phyloP scores from a whole-genome alignment of 345 rosid genomes.

The Aegle marmelos region DNA sequence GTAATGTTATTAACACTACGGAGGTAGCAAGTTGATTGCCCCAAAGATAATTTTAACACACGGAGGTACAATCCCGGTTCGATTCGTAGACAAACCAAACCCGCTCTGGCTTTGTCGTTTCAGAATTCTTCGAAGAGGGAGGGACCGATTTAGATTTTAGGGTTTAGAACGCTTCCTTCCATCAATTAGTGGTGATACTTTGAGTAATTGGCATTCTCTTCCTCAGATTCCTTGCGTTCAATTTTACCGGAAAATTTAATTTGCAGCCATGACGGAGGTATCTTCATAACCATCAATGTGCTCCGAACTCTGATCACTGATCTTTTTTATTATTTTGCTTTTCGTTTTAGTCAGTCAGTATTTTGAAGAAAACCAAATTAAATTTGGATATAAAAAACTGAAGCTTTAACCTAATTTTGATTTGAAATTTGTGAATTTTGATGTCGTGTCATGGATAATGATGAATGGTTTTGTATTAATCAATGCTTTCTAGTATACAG shows the following conservation, averaged over 20 bases:
- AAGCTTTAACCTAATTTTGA: not conserved
- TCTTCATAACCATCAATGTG: not conserved
- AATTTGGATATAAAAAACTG: not conserved
- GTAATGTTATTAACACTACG: no score
- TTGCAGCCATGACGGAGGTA: conserved; percentile 75
- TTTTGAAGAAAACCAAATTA: not conserved
- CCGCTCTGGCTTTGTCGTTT: no score
- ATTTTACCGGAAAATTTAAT: conserved; percentile 13
- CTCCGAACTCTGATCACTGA: not conserved
- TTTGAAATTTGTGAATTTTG: not conserved
- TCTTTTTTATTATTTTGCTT: no score
- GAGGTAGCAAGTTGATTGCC: no score
- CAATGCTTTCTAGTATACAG: not conserved
- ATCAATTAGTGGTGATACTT: not conserved
- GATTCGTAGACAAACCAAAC: no score
- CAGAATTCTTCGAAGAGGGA: no score
- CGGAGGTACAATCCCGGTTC: no score
- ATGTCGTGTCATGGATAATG: not conserved
- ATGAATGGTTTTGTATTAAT: not conserved
- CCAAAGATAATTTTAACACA: no score
- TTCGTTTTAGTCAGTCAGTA: not conserved
- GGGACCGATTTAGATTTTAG: conserved; percentile 11
- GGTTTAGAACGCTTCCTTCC: conserved; percentile 17
- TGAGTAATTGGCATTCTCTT: not conserved
- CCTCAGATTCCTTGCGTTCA: not conserved